Base-by-base conservation (phyloP, 768 basidiomycete genomes). In the Tulasnella sp. region DNA sequence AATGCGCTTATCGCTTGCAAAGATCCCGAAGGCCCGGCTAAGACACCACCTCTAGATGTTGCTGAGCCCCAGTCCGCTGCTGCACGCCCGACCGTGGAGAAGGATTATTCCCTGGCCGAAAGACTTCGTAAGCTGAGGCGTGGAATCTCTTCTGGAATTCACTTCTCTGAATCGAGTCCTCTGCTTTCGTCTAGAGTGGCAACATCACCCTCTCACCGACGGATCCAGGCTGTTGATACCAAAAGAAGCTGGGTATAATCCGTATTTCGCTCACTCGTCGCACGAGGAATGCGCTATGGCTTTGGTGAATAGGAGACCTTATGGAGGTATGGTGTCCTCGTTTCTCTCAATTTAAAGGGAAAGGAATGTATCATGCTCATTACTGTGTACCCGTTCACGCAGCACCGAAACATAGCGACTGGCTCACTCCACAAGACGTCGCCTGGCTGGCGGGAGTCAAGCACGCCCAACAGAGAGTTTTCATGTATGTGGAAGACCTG, bases 371-470 rank as follows among this genome's bases (percentile, higher is more conserved):
- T 11, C 16, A 24, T 37, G 28, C 18, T 44, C 58, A 44, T 9
- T 42, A 16, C 58, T 44, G 60, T 4, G 58, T 87, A 87, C 85
- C 75, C 16, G 88, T 88, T n/a, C 88, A 88, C 14, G 64, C 83
- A 85, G 77, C 85, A 87, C 28, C 85, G 84, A 77, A 86, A 89
- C 78, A 85, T 88, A 48, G 88, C 88, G 77, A 78, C 60, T 58
- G 41, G 48, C 28, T 64, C 24, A 87, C 87, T 64, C 90, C 92
- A 3, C 93, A 93, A 84, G 91, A 92, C 81, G 88, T 88, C 11
- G 92, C 92, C 7, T 93, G 92, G 92, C 87, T 93, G 58, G 89
- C 91, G 31, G 92, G 88, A 2, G 87, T 93, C 83, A 86, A 89
- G 78, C 89, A 90, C 80, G 92, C 93, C 11, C 85, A 88, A 84